phyloP scores from a whole-genome alignment of 179 eudicot species.

The Amaranthus tricolor region DNA sequence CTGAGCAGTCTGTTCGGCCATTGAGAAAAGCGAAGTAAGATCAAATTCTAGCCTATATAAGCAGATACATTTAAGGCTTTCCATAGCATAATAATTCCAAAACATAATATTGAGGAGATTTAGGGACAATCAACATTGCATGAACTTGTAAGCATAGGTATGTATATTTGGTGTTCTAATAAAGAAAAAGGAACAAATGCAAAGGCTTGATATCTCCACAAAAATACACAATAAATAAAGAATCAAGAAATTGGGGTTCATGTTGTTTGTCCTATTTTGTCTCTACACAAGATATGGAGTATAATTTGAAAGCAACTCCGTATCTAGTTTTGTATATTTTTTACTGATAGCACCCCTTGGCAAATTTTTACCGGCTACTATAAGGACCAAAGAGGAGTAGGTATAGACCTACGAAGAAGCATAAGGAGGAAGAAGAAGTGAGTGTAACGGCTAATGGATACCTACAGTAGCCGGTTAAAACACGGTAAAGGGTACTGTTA shows the following conservation, averaged over 20 bases:
- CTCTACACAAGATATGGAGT: background rate
- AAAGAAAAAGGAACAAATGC: background rate
- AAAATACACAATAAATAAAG: background rate
- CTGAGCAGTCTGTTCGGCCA: slow-evolving; percentile 73
- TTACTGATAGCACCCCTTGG: too few species aligned
- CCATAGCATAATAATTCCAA: background rate
- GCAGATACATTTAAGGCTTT: slow-evolving; percentile 4
- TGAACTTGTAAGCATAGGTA: slow-evolving; percentile 5
- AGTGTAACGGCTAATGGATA: too few species aligned
- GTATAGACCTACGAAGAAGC: too few species aligned
- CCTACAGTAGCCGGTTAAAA: too few species aligned
- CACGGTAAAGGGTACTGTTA: too few species aligned
- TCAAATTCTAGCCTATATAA: slow-evolving; percentile 5
- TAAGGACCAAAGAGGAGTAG: too few species aligned
- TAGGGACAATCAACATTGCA: background rate
- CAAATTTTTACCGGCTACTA: too few species aligned
- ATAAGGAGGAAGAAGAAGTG: too few species aligned
- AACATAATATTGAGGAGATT: background rate
- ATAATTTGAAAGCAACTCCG: background rate
- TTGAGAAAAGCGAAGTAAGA: background rate
- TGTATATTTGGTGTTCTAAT: background rate
- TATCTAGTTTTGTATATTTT: background rate
- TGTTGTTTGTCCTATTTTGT: background rate
- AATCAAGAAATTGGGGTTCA: background rate
- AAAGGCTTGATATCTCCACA: background rate